These are phyloP conservation scores for Auricularia sp. DNA, from an alignment of 768 basidiomycete genomes.

Conservation along the genomic window DNA sequence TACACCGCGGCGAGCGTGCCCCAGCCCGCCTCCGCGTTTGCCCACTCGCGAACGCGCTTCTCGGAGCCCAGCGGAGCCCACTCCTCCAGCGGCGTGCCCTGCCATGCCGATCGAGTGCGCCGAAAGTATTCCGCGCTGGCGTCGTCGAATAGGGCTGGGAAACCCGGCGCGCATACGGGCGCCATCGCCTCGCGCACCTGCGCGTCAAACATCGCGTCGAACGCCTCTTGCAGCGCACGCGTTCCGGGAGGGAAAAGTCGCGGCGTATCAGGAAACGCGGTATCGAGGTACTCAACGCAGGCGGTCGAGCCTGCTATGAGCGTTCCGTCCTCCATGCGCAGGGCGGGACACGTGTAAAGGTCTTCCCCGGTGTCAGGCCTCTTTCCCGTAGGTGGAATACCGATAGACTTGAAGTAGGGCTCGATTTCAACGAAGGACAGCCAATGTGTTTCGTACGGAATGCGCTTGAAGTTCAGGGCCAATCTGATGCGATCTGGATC, in stretches of 20 bases:
- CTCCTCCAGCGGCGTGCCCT: not conserved
- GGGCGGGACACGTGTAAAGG: not conserved
- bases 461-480: not conserved
- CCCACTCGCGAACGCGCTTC: not conserved
- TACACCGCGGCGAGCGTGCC: not conserved
- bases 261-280: not conserved
- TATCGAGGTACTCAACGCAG: not conserved
- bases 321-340: not conserved
- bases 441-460: not conserved
- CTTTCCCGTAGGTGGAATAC: not conserved
- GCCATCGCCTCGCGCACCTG: not conserved
- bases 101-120: not conserved
- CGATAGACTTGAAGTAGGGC: not conserved
- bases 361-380: not conserved
- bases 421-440: not conserved
- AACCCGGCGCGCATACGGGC: not conserved
- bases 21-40: not conserved
- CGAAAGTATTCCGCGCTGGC: not conserved
- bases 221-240: not conserved
- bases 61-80: not conserved
- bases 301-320: not conserved
- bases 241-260: not conserved
- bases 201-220: not conserved
- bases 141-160: not conserved
- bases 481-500: not conserved